Evolutionary conservation across 2,329 filamentous ascomycete genomes (phyloP), one percentile per base, ranked within the genome.

Genomic region (Magnaporthiopsis rhizophila): DNA sequence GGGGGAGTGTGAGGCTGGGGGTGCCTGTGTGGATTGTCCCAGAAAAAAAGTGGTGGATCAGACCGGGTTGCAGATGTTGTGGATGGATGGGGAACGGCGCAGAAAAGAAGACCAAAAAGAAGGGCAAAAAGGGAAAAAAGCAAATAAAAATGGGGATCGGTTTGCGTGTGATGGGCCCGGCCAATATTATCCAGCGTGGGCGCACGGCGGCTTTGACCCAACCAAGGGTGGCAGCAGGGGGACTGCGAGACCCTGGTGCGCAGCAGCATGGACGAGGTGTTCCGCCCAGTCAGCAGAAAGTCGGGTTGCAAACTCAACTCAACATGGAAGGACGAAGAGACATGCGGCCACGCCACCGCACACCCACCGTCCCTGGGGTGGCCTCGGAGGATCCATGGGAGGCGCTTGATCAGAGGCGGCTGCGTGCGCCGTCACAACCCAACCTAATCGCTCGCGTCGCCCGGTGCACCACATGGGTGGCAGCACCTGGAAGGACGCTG

Each of bases 1-100:
- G 69, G 69, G 64, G 64, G 30, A 62, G 61, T 63, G 62, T 65
- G 68, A 68, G 67, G 66, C 65, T 69, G 63, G 66, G 64, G 66
- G 63, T 65, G 53, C n/a, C 34, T 32, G 53, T 30, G 30, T 30
- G 30, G 61, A 28, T 53, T 65, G 62, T 59, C 61, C 65, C 61
- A 66, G 61, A 59, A 53, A 36, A 30, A 36, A 30, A 7, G 58
- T 57, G 53, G 67, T 68, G 68, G 68, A 65, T 61, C 64, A 65
- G 67, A 66, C 67, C 64, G 65, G 68, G 67, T 67, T 67, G 66
- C 62, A 59, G 58, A 60, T 62, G 58, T 65, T 63, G 61, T 50
- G 38, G 38, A 50, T 50, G 38, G 38, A 50, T 50, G 38, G 38
- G 18, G 38, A 30, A 30, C 38, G 15, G 38, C 38, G 38, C 38